Conservation (phyloP, 495 filamentous ascomycete species). For the Cenococcum geophilum region DNA sequence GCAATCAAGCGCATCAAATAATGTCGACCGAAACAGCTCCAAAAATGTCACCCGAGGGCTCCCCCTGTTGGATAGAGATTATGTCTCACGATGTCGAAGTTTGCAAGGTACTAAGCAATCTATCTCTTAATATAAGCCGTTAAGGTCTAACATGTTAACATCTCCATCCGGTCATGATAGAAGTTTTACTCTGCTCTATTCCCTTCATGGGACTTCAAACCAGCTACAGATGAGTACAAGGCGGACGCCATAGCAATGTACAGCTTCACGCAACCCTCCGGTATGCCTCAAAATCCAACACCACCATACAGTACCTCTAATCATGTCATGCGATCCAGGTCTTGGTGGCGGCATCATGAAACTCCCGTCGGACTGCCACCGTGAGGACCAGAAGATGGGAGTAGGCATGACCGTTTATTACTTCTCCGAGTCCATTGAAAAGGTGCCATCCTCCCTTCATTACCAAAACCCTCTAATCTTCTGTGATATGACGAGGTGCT, state of each 20-base stretch:
- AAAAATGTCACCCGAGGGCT: not conserved
- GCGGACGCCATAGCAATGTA: conserved; percentile 4
- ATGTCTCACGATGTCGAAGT: conserved; percentile 12
- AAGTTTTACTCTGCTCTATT: conserved; percentile 26
- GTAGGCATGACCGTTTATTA: conserved; percentile 21
- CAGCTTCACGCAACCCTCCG: conserved; percentile 13
- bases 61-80: conserved; percentile 28
- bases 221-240: not conserved
- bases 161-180: conserved; percentile 5
- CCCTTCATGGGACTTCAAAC: conserved; percentile 20
- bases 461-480: not conserved
- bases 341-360: conserved; percentile 24
- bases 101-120: conserved; percentile 12
- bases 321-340: conserved; percentile 1
- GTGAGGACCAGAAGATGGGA: conserved; percentile 19
- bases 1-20: not conserved
- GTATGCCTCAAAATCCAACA: conserved; percentile 5
- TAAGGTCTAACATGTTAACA: not conserved
- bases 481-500: not conserved
- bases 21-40: not conserved
- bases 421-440: conserved; percentile 19
- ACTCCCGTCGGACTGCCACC: conserved; percentile 12
- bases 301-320: not conserved
- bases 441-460: conserved; percentile 11
- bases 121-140: not conserved